Percentiles rank a stretch among this genome's conserved stretches.
These are phyloP conservation scores for Chloropicon primus DNA, from an alignment of 139 green algal genomes.

Conservation along the genomic window DNA sequence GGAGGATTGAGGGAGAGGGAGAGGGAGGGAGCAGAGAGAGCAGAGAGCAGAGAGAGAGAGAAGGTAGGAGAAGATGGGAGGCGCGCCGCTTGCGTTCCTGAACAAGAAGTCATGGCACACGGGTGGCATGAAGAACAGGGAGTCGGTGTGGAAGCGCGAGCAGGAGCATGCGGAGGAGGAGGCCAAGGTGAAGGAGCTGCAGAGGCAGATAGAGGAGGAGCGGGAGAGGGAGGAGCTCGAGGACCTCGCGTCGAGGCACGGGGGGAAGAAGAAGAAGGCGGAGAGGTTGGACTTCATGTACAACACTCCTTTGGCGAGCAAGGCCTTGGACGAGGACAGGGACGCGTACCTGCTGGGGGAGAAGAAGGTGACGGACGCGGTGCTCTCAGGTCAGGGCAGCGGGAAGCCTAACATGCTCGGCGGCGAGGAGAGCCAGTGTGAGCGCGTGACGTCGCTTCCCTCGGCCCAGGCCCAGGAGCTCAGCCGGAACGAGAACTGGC, in stretches of 20 bases:
- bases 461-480: constrained; percentile 38
- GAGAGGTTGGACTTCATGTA: constrained; percentile 96
- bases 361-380: constrained; percentile 10
- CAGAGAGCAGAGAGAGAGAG: neutral
- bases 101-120: constrained; percentile 91
- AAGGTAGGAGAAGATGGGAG: neutral
- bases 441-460: neutral
- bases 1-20: no score
- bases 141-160: constrained; percentile 87
- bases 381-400: neutral
- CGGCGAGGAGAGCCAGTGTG: constrained; percentile 3
- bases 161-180: constrained; percentile 60
- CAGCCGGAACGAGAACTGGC: constrained; percentile 74
- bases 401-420: neutral
- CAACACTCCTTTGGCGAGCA: constrained; percentile 50
- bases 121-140: constrained; percentile 49
- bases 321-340: constrained; percentile 46
- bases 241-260: constrained; percentile 41
- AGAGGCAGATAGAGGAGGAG: constrained; percentile 75
- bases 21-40: neutral
- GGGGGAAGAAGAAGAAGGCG: constrained; percentile 38
- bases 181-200: constrained; percentile 66
- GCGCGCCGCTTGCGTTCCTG: constrained; percentile 39
- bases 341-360: constrained; percentile 50
- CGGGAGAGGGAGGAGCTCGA: constrained; percentile 56